Conservation (phyloP, 1,284 basidiomycete genomes). For the Microbotryum lychnidis-dioicae region DNA sequence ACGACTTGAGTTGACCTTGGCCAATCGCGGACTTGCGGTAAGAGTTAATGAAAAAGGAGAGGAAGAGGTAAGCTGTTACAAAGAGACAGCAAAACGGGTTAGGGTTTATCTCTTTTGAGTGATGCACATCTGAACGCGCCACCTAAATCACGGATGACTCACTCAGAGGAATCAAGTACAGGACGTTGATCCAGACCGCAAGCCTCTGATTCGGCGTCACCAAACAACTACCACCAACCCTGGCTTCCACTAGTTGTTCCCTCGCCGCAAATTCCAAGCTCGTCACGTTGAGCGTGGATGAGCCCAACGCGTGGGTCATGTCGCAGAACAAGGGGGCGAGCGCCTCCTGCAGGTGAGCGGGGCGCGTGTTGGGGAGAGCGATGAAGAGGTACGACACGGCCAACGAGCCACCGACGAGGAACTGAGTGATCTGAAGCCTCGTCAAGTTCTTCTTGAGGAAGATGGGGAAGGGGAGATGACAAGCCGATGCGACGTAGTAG, state of each 20-base stretch:
- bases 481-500: conserved; percentile 37
- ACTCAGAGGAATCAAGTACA: conserved; percentile 19
- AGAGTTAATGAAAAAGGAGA: conserved; percentile 24
- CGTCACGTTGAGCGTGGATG: background rate
- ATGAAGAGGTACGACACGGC: conserved; percentile 31
- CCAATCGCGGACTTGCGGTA: conserved; percentile 10
- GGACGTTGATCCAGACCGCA: conserved; percentile 21
- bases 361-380: conserved; percentile 17
- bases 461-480: conserved; percentile 37
- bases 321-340: background rate
- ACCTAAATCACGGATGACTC: background rate
- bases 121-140: background rate
- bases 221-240: conserved; percentile 18
- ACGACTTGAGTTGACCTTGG: background rate
- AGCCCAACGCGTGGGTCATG: background rate
- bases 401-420: conserved; percentile 24
- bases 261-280: background rate
- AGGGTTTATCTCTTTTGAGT: background rate
- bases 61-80: conserved; percentile 22
- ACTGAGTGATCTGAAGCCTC: conserved; percentile 26
- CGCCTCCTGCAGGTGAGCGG: background rate
- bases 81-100: background rate
- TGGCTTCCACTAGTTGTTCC: conserved; percentile 3
- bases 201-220: conserved; percentile 14
- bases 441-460: conserved; percentile 35